phyloP scores from a whole-genome alignment of 2,329 filamentous ascomycete genomes.

The Neodidymelliopsis sp. region DNA sequence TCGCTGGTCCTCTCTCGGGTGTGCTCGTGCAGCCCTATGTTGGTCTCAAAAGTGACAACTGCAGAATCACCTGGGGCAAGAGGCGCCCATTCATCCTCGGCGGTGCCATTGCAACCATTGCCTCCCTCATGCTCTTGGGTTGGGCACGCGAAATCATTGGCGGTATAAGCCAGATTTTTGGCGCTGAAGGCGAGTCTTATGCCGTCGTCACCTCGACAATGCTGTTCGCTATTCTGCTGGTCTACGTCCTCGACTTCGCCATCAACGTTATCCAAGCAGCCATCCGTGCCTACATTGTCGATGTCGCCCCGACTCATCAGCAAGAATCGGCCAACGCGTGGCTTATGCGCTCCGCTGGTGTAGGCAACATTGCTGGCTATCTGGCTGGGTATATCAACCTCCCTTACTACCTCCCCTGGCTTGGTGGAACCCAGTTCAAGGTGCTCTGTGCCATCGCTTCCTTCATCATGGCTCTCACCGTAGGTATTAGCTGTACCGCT shows the following conservation, averaged over 20 bases:
- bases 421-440: slow-evolving; percentile 91
- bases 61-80: slow-evolving; percentile 57
- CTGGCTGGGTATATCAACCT: slow-evolving; percentile 85
- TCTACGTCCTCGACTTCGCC: slow-evolving; percentile 91
- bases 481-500: slow-evolving; percentile 71
- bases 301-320: slow-evolving; percentile 90
- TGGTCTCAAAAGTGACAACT: slow-evolving; percentile 61
- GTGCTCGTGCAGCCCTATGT: slow-evolving; percentile 63
- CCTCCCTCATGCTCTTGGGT: slow-evolving; percentile 58
- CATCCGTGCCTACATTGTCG: slow-evolving; percentile 90
- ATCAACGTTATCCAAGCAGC: slow-evolving; percentile 96
- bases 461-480: slow-evolving; percentile 72
- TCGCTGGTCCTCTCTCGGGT: slow-evolving; percentile 63
- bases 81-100: slow-evolving; percentile 61
- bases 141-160: slow-evolving; percentile 65
- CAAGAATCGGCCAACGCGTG: slow-evolving; percentile 94
- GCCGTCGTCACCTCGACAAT: slow-evolving; percentile 73
- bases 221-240: slow-evolving; percentile 80
- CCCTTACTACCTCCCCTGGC: slow-evolving; percentile 75
- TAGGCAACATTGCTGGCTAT: slow-evolving; percentile 92
- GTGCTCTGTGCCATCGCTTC: slow-evolving; percentile 87
- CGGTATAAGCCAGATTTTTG: slow-evolving; percentile 73
- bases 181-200: slow-evolving; percentile 69
- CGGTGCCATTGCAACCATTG: slow-evolving; percentile 58
- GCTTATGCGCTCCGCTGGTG: slow-evolving; percentile 84